Evolutionary conservation across 306 rosid species (phyloP), one percentile per base, ranked within the genome.

Genomic region (Neltuma alba): DNA sequence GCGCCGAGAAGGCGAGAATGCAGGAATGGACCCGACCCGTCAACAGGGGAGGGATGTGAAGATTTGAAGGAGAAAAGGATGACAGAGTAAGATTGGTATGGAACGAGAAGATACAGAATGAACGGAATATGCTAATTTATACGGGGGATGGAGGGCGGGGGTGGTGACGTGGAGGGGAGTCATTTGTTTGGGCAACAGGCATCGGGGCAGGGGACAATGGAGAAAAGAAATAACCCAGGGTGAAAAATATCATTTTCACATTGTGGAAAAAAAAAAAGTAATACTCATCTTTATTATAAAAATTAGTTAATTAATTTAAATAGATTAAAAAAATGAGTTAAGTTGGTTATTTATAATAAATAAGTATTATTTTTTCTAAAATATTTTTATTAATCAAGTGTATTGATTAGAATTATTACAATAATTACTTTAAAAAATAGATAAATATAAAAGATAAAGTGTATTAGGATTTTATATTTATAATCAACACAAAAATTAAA

Each of bases 161-260:
- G 42, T 64, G 47, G 36, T 79, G 86, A 82, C 80, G 84, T 76
- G 84, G 74, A 63, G 4, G 5, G 1, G 37, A 20, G 23, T 7
- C 9, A 33, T 16, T 73, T 45, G 25, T 25, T 11, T n/a, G n/a
- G n/a, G 9, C 0, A 2, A 5, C 16, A 45, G 6, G n/a, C 1
- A 14, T 41, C 9, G 14, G 13, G 45, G 45, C 61, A 0, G 28
- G 28, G 57, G 0, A 50, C 0, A 50, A 16, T 13, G 15, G 9
- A 50, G 5, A n/a, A 9, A n/a, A 50, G 5, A n/a, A 9, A n/a
- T 37, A 9, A 7, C 37, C 41, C 30, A 31, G 13, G 13, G 25
- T 25, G 4, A 16, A 74, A 75, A 74, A 42, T 81, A 74, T 70
- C n/a, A 33, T n/a, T 38, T n/a, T n/a, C n/a, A n/a, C n/a, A n/a